These are phyloP conservation scores for Mycena latifolia DNA, from an alignment of 768 basidiomycete genomes.

Conservation along the genomic window DNA sequence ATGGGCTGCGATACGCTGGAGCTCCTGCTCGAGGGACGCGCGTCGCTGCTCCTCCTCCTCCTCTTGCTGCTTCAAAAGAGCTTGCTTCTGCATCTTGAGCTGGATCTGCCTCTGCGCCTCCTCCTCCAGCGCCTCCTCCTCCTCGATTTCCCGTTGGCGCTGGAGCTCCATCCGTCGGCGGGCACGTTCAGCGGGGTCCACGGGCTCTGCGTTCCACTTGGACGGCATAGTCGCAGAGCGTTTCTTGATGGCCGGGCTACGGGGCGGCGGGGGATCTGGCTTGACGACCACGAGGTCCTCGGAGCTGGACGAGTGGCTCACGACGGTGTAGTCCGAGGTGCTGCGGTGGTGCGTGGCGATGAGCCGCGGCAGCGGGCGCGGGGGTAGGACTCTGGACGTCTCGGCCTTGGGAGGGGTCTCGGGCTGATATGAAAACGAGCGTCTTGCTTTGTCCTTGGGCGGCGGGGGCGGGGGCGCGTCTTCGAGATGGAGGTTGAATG, in stretches of 20 bases:
- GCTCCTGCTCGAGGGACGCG: slow-evolving; percentile 54
- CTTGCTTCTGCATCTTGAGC: slow-evolving; percentile 58
- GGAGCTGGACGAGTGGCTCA: slow-evolving; percentile 49
- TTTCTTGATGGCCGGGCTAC: slow-evolving; percentile 28
- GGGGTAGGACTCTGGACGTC: slow-evolving; percentile 30
- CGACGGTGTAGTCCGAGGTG: slow-evolving; percentile 56
- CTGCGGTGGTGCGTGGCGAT: slow-evolving; percentile 46
- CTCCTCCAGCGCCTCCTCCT: slow-evolving; percentile 55
- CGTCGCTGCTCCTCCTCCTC: slow-evolving; percentile 59
- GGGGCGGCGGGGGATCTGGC: slow-evolving; percentile 24
- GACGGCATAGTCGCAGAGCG: slow-evolving; percentile 34
- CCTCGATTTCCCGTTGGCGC: slow-evolving; percentile 54
- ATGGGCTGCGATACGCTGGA: slow-evolving; percentile 50
- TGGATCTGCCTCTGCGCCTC: slow-evolving; percentile 58
- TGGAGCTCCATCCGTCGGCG: slow-evolving; percentile 41
- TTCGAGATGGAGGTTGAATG: slow-evolving; percentile 26
- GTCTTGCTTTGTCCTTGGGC: slow-evolving; percentile 56
- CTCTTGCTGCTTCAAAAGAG: slow-evolving; percentile 52
- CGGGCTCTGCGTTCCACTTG: slow-evolving; percentile 30
- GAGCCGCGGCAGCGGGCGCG: slow-evolving; percentile 36
- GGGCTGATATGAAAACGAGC: slow-evolving; percentile 31
- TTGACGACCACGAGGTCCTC: slow-evolving; percentile 45
- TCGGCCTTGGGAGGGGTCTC: slow-evolving; percentile 9
- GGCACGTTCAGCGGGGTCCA: slow-evolving; percentile 39
- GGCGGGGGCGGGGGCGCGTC: slow-evolving; percentile 56